Evolutionary conservation across 352 stramenopile species (phyloP), one percentile per base, ranked within the genome.

Genomic region (Pythium apleroticum): DNA sequence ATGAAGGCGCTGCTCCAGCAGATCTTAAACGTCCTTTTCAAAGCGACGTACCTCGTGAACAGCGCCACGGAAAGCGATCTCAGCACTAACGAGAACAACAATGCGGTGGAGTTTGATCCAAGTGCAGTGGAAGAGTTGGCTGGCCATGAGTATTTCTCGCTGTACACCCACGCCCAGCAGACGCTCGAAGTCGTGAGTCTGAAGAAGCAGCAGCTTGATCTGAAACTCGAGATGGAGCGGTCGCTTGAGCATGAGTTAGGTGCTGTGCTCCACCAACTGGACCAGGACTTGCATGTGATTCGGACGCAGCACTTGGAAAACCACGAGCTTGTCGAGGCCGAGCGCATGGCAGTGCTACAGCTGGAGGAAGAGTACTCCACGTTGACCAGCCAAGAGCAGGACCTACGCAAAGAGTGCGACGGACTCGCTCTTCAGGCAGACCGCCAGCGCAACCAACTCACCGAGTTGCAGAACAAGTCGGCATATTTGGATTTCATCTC

Each of bases 401-500:
- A 75, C 1, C 20, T 80, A 8, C 71, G 72, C 19, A 70, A 72
- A 27, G 79, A 90, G 54, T 87, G 73, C 30, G 78, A 84, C 4
- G 52, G 65, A 4, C 65, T 89, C 19, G 57, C 63, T 0, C 12
- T 69, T 0, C 76, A 90, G n/a, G 63, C 83, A 15, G 61, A 78
- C 0, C 80, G 64, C n/a, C 77, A 88, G 10, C 55, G 64, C 45
- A 54, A 57, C 2, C 68, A 77, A 35, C 59, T 89, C 0, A 45
- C 69, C 24, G 77, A 88, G n/a, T 62, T 88, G 2, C 77, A 74
- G 1, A 76, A 67, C 20, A 80, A 87, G 46, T 73, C 79, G 37
- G 62, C 72, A 11, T 89, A 85, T 48, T 49, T 90, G 41, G 80
- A 89, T 53, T 84, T 86, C 48, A 72, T 87, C 14, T 86, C 78